phyloP scores from a whole-genome alignment of 495 filamentous ascomycete genomes.

The Penicilliopsis zonata region DNA sequence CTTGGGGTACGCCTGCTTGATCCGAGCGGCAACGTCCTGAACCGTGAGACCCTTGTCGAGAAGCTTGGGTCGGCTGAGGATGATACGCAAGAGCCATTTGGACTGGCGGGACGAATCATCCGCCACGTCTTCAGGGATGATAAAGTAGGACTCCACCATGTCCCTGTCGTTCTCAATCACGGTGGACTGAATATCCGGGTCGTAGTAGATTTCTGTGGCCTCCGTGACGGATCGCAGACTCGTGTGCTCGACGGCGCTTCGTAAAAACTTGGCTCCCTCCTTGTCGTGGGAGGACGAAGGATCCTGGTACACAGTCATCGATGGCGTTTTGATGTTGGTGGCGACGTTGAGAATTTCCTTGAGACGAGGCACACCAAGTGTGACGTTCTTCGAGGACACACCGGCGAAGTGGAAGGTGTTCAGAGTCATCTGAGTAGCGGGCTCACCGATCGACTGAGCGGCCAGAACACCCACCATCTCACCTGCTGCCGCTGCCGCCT shows the following conservation, averaged over 20 bases:
- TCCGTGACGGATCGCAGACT: slow-evolving; percentile 83
- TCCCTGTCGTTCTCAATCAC: slow-evolving; percentile 79
- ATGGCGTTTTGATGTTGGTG: slow-evolving; percentile 95
- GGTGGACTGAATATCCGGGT: slow-evolving; percentile 79
- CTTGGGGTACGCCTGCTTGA: slow-evolving; percentile 77
- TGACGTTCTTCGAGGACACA: slow-evolving; percentile 99
- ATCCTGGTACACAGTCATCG: slow-evolving; percentile 87
- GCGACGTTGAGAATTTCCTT: slow-evolving; percentile 99
- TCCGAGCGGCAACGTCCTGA: slow-evolving; percentile 78
- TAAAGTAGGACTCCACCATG: slow-evolving; percentile 94
- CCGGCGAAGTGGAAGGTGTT: slow-evolving; percentile 99
- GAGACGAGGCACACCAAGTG: slow-evolving; percentile 93
- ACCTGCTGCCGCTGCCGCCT: slow-evolving; percentile 71
- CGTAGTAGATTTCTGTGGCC: slow-evolving; percentile 91
- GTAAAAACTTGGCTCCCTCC: slow-evolving; percentile 72
- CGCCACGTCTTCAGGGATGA: slow-evolving; percentile 73
- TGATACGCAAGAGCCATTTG: slow-evolving; percentile 87
- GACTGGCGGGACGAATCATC: slow-evolving; percentile 70
- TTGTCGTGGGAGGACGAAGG: slow-evolving; percentile 44
- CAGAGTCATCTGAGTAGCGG: slow-evolving; percentile 97
- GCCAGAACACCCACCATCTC: slow-evolving; percentile 99
- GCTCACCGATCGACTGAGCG: slow-evolving; percentile 96
- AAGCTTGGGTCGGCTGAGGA: slow-evolving; percentile 85
- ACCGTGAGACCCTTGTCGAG: slow-evolving; percentile 89
- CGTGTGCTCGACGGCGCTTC: slow-evolving; percentile 89